Base-by-base conservation (phyloP, 129 eudicot species). In the Flaveria bidentis region DNA sequence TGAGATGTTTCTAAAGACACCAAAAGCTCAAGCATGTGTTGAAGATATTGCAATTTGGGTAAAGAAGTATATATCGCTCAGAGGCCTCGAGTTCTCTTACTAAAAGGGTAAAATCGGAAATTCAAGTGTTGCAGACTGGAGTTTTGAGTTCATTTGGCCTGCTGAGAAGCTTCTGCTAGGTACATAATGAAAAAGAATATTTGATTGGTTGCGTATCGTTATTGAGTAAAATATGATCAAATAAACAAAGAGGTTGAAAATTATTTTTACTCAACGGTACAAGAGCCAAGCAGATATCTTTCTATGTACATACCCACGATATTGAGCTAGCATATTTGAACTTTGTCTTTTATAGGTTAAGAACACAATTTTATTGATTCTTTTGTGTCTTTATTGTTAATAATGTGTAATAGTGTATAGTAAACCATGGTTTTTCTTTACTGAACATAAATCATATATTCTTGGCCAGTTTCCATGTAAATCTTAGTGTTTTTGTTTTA, bases 1-100 rank as follows among this genome's bases (percentile, higher is more conserved):
- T 68, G 96, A 90, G 66, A 78, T 82, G 77, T 88, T 92, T 46
- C 83, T 92, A 12, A 83, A 86, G 78, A 92, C 98, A 6, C 90
- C 98, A 1, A 85, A 89, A 75, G 98, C 98, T 10, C 88, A 83
- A 66, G 98, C 98, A n/a, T 92, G 98, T 68, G 85, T 87, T 2
- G 98, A 92, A 67, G 98, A 92, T 71, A 86, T 92, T 78, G 89
- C 98, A 23, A 90, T 92, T 22, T 92, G 98, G 98, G 89, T 90
- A 52, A 92, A 90, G 81, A 92, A 92, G 84, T 89, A 87, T 86
- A 90, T 92, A 75, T 92, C 98, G 47, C 77, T 90, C 9, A 81
- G 98, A 81, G 98, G 96, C 39, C 85, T 87, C 18, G 98, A 92
- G 90, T 89, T 92, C 18, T 92, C 98, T 0, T 92, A 92, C 75